Base-by-base conservation (phyloP, 371 early-diverging fungal genomes). In the Actinomortierella ambigua region DNA sequence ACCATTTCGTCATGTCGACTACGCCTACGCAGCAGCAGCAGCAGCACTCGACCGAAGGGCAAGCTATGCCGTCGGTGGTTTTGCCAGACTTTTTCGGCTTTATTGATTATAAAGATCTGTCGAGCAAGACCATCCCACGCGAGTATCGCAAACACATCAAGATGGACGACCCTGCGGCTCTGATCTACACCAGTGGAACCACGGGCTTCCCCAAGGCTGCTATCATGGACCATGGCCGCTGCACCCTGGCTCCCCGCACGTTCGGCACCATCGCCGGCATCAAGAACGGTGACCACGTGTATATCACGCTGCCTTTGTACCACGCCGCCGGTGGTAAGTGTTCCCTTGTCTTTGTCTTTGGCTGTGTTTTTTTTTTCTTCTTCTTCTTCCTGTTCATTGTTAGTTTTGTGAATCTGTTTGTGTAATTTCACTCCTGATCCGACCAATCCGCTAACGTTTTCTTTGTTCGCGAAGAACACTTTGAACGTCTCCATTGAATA, bases 221-320 rank as follows among this genome's bases (percentile, higher is more conserved):
- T 9, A 49, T 70, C n/a, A 65, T 70, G 70, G 70, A 70, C 27
- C 70, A 70, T 3, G 71, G 71, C 17, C 71, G 71, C 6, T 65
- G 61, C 51, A 55, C 46, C 17, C 34, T 34, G 7, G 34, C 34
- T 13, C 22, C 46, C 3, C 17, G 17, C 22, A 8, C 22, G 46
- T 46, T 46, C 17, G 22, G 15, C 17, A 18, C 46, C 18, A 46
- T 46, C 17, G 15, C 46, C 48, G 34, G 48, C 1, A 48, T 67
- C 34, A 52, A 42, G n/a, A 55, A 62, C 17, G 66, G 17, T 20
- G 50, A 42, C 48, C 57, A 52, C 23, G 49, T 61, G 51, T 71
- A 71, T 27, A 51, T 61, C 26, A 61, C 59, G n/a, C 28, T 65
- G 1, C 71, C 71, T 2, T 46, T 71, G 7, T 71, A 71, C 15